Base-by-base conservation (phyloP, 2,329 filamentous ascomycete genomes). In the Laburnicola sp. region DNA sequence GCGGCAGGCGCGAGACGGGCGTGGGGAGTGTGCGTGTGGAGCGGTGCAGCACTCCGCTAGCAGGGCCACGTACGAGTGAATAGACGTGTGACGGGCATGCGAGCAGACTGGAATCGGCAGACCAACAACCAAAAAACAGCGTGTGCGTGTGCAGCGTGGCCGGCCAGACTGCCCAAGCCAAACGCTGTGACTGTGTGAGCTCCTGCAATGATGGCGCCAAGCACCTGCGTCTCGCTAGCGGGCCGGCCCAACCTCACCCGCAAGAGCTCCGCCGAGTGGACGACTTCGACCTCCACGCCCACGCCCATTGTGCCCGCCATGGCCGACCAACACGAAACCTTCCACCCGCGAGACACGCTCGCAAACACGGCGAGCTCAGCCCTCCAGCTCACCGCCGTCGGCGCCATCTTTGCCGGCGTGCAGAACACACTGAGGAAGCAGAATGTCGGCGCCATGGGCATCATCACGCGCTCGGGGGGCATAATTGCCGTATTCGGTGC, bases 341-440 rank as follows among this genome's bases (percentile, higher is more conserved):
- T 87, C 75, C 83, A 88, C 59, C 84, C 87, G 42, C 84, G 86
- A 74, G 89, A 96, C 81, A 86, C 90, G 61, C 75, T 96, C 64
- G 80, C 82, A 59, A 80, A 82, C 57, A 82, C 86, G 44, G 76
- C 86, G 69, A 85, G 83, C 71, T 84, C 85, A 55, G 83, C 82
- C 35, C 66, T 86, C 58, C 75, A 90, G 64, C 86, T 86, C 54
- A 85, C 85, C 66, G 77, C 78, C 53, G 82, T 82, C 53, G 91
- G 91, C 64, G 76, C 88, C 69, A 81, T 91, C 74, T 72, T 88
- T 54, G 87, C 90, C 44, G 86, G 88, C 48, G 81, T 96, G 60
- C 89, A 92, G 78, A 97, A 96, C 79, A 90, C 91, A 52, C 82
- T 97, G 63, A 82, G 86, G 48, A 91, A 86, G 78, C 82, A 84